A percentile compares a stretch with the other conserved stretches of the same genome.
These are phyloP conservation scores for Diaporthe ampelina DNA, from an alignment of 2,329 filamentous ascomycete species.

Conservation along the genomic window DNA sequence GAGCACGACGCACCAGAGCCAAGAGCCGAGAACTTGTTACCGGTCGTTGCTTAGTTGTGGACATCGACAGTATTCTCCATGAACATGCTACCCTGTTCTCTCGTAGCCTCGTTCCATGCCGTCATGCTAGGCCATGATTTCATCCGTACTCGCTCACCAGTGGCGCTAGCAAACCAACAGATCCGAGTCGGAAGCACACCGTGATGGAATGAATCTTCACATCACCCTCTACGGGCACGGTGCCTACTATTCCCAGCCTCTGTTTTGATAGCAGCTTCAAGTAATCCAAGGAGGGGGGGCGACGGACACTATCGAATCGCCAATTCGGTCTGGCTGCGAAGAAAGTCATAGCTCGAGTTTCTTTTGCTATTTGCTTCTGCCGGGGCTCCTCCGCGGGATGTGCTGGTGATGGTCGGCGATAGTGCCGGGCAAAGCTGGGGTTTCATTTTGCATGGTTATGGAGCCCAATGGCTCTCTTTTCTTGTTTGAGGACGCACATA, in stretches of 20 bases:
- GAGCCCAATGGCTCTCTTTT: not conserved
- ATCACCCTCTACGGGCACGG: not conserved
- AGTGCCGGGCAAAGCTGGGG: not conserved
- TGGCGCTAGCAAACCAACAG: not conserved
- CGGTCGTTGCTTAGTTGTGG: not conserved
- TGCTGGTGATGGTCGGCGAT: not conserved
- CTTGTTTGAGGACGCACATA: too few species aligned
- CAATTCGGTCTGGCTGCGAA: not conserved
- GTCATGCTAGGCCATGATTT: not conserved
- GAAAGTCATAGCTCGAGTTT: not conserved
- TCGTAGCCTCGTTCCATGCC: not conserved
- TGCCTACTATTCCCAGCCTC: not conserved
- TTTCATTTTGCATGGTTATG: not conserved
- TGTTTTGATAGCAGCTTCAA: not conserved
- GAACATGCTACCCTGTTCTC: not conserved
- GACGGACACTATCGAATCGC: too few species aligned
- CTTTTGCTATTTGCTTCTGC: slow-evolving; percentile 2
- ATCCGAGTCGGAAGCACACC: too few species aligned
- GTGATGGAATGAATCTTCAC: not conserved
- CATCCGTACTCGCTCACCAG: not conserved
- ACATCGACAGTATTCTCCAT: not conserved
- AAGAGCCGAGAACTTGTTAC: too few species aligned
- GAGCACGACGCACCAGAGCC: not conserved
- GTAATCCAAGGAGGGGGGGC: not conserved
- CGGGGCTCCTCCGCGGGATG: not conserved